phyloP scores from a whole-genome alignment of 805 yeast genomes.

The Ogataea sp. region DNA sequence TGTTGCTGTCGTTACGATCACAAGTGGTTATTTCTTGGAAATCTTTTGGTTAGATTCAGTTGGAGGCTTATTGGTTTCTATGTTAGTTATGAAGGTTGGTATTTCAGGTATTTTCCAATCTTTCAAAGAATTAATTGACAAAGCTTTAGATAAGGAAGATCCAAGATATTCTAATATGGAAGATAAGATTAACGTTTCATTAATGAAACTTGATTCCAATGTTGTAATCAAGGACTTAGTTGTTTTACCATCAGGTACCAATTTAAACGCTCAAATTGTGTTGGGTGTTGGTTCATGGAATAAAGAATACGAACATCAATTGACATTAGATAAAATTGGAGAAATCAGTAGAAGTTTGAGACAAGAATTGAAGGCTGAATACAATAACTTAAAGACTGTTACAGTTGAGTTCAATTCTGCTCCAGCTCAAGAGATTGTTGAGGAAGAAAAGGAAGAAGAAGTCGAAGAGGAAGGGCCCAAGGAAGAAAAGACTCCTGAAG shows the following conservation, averaged over 20 bases:
- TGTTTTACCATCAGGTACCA: slow-evolving; percentile 47
- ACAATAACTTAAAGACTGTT: slow-evolving; percentile 24
- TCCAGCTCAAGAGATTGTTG: slow-evolving; percentile 3
- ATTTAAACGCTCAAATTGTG: slow-evolving; percentile 31
- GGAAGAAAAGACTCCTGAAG: slow-evolving; percentile 2
- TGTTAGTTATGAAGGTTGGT: slow-evolving; percentile 79
- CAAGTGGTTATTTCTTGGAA: slow-evolving; percentile 72
- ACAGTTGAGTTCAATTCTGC: slow-evolving; percentile 25
- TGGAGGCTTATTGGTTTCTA: slow-evolving; percentile 85
- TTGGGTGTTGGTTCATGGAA: slow-evolving; percentile 23
- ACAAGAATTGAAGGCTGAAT: slow-evolving; percentile 24
- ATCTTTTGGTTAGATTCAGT: slow-evolving; percentile 84
- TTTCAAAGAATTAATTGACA: slow-evolving; percentile 70
- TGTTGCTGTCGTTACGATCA: slow-evolving; percentile 83
- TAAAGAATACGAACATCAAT: slow-evolving; percentile 19
- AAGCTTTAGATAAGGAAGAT: slow-evolving; percentile 46
- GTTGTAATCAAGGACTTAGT: slow-evolving; percentile 31
- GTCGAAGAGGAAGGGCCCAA: slow-evolving; percentile 2
- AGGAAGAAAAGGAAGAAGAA: slow-evolving; percentile 5
- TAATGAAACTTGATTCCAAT: slow-evolving; percentile 25
- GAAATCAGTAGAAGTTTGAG: slow-evolving; percentile 18
- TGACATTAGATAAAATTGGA: slow-evolving; percentile 26
- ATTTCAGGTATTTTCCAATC: slow-evolving; percentile 63
- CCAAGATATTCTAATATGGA: slow-evolving; percentile 37
- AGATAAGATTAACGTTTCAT: slow-evolving; percentile 24